Conservation (phyloP, 805 yeast genomes). For the Helenozyma baotianmanensis region DNA sequence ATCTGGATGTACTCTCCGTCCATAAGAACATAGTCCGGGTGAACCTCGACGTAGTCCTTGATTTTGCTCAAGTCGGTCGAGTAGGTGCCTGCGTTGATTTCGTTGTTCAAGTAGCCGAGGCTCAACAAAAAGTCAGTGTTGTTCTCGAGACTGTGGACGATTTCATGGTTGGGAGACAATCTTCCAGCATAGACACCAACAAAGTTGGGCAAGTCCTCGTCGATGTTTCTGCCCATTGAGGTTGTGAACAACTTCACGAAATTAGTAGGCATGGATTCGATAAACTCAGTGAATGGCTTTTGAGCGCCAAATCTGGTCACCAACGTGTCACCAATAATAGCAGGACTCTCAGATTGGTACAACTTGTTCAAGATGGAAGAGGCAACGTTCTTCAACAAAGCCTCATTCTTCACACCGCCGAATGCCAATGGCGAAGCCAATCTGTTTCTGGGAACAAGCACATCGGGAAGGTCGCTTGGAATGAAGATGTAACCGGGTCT, state of each 20-base stretch:
- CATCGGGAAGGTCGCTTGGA: constrained; percentile 65
- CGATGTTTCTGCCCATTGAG: constrained; percentile 66
- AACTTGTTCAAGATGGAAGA: constrained; percentile 44
- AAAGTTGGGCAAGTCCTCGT: constrained; percentile 63
- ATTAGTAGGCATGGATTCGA: constrained; percentile 34
- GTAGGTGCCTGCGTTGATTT: constrained; percentile 27
- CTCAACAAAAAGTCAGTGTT: constrained; percentile 64
- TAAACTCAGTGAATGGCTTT: constrained; percentile 43
- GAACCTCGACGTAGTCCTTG: constrained; percentile 29
- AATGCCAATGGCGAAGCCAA: constrained; percentile 16
- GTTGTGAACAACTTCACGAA: constrained; percentile 49
- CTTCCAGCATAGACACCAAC: constrained; percentile 72
- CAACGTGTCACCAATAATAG: constrained; percentile 67
- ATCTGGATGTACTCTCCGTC: constrained; percentile 23
- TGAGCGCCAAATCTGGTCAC: constrained; percentile 57
- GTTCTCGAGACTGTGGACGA: constrained; percentile 27
- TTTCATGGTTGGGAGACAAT: constrained; percentile 30
- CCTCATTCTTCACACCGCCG: constrained; percentile 11
- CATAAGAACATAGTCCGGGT: constrained; percentile 39
- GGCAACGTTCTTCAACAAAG: constrained; percentile 19
- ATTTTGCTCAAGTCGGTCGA: constrained; percentile 19
- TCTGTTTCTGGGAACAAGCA: constrained; percentile 19
- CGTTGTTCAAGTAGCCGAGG: constrained; percentile 56
- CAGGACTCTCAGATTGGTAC: constrained; percentile 53
- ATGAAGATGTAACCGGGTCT: constrained; percentile 81